A percentile compares a stretch with the other conserved stretches of the same genome.
phyloP scores from a whole-genome alignment of 2,329 filamentous ascomycete genomes.

The Aspergillus felis region DNA sequence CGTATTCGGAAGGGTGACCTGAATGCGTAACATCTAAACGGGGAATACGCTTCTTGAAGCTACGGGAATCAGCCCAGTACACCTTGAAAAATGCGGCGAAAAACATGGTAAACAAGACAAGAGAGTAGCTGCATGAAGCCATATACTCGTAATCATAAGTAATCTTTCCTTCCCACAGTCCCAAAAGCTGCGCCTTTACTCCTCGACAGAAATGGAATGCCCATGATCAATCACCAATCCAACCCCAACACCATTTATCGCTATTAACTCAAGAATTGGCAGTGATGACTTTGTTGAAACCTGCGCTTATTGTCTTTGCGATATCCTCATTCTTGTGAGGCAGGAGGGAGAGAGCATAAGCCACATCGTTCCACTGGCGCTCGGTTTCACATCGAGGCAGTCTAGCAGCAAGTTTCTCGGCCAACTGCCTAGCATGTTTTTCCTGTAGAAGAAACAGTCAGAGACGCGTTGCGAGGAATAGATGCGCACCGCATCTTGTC shows the following conservation, averaged over 20 bases:
- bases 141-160: neutral
- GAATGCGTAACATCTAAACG: too few species aligned
- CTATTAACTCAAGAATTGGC: slow-evolving; percentile 48
- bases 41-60: neutral
- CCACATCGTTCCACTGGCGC: slow-evolving; percentile 95
- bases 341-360: slow-evolving; percentile 81
- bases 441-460: slow-evolving; percentile 55
- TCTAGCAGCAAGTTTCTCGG: slow-evolving; percentile 85
- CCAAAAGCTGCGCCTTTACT: neutral
- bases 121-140: neutral
- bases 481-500: too few species aligned
- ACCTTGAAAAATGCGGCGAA: neutral
- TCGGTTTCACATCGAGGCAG: slow-evolving; percentile 84
- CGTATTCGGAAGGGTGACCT: neutral
- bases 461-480: neutral
- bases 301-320: slow-evolving; percentile 38
- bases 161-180: neutral
- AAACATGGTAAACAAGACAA: neutral
- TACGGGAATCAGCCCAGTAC: neutral
- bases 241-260: slow-evolving; percentile 10
- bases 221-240: slow-evolving; percentile 3
- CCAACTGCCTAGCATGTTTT: slow-evolving; percentile 92
- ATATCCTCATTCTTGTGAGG: slow-evolving; percentile 63
- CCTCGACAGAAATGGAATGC: neutral
- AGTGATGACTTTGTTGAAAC: slow-evolving; percentile 62